Evolutionary conservation across 1,284 basidiomycete species (phyloP).

Genomic region (Porogramme epimiltina): DNA sequence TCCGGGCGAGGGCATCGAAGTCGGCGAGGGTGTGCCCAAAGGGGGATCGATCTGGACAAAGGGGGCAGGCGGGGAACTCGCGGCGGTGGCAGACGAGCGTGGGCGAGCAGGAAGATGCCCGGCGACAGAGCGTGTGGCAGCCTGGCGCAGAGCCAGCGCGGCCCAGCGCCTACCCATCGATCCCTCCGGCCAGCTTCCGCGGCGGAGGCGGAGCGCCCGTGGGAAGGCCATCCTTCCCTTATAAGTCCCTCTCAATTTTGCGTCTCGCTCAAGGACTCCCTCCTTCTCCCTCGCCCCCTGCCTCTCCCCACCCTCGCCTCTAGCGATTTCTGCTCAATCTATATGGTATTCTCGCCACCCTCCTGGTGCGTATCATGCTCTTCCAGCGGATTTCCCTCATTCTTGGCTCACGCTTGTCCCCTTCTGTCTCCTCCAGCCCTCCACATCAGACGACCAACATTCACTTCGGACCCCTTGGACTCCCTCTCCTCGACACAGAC

Average conservation of each 20-base stretch:
- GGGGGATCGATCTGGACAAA: neutral
- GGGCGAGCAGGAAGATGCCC: no score
- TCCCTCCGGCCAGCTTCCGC: no score
- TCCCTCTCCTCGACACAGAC: conserved; percentile 67
- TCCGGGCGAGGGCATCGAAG: neutral
- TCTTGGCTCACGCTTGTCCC: neutral
- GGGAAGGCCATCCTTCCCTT: conserved; percentile 18
- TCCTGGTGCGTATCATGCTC: conserved; percentile 29
- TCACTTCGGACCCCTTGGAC: conserved; percentile 64
- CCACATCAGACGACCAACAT: conserved; percentile 52
- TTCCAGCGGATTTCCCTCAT: neutral
- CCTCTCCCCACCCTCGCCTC: conserved; percentile 11
- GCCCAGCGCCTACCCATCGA: no score
- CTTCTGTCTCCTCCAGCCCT: conserved; percentile 6
- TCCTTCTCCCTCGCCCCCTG: conserved; percentile 20
- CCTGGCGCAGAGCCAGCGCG: no score
- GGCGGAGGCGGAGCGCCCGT: conserved; percentile 15
- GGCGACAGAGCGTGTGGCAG: no score
- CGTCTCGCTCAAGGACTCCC: conserved; percentile 17
- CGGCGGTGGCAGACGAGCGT: conserved; percentile 5
- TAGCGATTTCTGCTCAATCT: conserved; percentile 18
- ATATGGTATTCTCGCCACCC: conserved; percentile 29
- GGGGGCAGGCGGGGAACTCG: neutral
- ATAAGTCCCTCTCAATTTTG: conserved; percentile 20
- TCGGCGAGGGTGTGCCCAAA: neutral